Evolutionary conservation across 1,284 basidiomycete genomes (phyloP).

Genomic region (Ganoderma multipileum): DNA sequence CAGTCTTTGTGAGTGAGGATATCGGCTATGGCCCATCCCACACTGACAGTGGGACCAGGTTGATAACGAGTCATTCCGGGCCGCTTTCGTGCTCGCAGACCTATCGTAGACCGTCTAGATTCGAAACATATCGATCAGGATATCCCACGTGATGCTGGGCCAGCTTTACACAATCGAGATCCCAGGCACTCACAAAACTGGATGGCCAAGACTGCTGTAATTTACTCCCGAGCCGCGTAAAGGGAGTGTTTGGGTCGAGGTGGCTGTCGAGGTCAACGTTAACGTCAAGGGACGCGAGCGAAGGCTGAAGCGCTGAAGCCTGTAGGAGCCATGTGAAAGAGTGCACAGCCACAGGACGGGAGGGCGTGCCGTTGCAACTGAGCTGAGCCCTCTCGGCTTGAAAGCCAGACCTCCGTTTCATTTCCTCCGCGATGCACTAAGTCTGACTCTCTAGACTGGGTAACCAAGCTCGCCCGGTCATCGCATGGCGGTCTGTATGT

Average conservation of each 20-base stretch:
- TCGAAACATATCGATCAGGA: not conserved
- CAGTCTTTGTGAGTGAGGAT: not conserved
- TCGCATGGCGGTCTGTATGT: not conserved
- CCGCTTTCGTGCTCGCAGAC: not conserved
- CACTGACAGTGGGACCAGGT: too few relatives aligned
- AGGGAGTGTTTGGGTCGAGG: not conserved
- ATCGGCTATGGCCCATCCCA: not conserved
- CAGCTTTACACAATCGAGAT: not conserved
- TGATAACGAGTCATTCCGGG: slow-evolving; percentile 2
- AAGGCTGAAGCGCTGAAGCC: too few relatives aligned
- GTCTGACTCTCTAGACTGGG: not conserved
- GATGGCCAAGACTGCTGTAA: not conserved
- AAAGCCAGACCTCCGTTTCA: not conserved
- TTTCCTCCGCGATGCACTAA: not conserved
- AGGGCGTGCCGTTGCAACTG: not conserved
- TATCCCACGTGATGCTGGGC: not conserved
- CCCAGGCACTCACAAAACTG: not conserved
- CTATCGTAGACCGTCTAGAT: not conserved
- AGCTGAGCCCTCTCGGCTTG: not conserved
- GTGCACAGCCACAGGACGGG: slow-evolving; percentile 4
- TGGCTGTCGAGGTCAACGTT: not conserved
- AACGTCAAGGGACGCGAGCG: too few relatives aligned
- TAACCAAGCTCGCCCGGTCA: not conserved
- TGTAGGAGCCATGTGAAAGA: slow-evolving; percentile 7
- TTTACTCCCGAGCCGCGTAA: not conserved